Base-by-base conservation (phyloP, 2,329 filamentous ascomycete genomes). In the Stemphylium lycopersici region DNA sequence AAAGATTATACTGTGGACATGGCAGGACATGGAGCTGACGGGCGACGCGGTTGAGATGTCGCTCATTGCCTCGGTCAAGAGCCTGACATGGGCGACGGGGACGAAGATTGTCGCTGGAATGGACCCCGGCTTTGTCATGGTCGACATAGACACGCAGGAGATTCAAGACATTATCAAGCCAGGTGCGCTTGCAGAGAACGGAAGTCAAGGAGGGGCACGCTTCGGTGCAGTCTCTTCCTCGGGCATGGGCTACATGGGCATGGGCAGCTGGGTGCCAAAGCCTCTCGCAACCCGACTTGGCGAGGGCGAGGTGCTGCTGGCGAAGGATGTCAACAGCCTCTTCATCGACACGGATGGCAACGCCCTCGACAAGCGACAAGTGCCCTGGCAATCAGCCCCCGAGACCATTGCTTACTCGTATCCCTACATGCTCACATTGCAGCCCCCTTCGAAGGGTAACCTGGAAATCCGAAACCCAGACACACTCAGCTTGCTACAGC, bases 391-490 rank as follows among this genome's bases (percentile, higher is more conserved):
- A 37, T 81, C 85, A 31, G 91, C 93, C 1, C 96, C 95, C 1
- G 93, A 97, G 67, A 89, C 89, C 51, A 88, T 99, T 55, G 95
- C 93, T 18, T 99, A 97, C 74, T 97, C 93, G 18, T 99, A 99
- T 72, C 95, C 95, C 0, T 99, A 97, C 71, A 87, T 99, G 50
- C 80, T 99, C 43, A 90, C 92, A 8, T 79, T 99, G 12, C 92
- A 96, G 70, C 82, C 91, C 6, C 87, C 91, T 0, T 83, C 90
- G 1, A 96, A 95, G 74, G 92, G 93, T 2, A 86, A 85, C 0
- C 79, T 99, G 10, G 95, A 99, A 76, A 89, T 99, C 33, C 85
- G 95, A 36, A 99, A 97, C 68, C 93, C 95, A 0, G 89, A 95
- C 53, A 98, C 93, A 0, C 78, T 98, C 40, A 95, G 88, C n/a